phyloP scores from a whole-genome alignment of 441 rosid genomes.

The Adansonia grandidieri region DNA sequence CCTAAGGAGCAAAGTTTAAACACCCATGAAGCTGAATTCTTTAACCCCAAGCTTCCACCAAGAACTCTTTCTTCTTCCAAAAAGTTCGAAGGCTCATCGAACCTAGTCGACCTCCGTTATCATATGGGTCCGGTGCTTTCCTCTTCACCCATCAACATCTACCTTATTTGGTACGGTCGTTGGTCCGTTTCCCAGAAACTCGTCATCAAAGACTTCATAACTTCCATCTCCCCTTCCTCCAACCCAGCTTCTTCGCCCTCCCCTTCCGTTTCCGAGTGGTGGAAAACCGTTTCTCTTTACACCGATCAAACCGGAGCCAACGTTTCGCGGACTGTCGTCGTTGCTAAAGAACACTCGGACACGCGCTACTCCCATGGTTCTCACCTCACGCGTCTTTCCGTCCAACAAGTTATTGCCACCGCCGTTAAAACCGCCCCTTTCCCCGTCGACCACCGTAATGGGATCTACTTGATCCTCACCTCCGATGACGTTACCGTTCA shows the following conservation, averaged over 20 bases:
- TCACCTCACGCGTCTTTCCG: slow-evolving; percentile 69
- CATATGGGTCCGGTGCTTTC: slow-evolving; percentile 96
- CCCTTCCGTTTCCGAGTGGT: slow-evolving; percentile 81
- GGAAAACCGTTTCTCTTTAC: slow-evolving; percentile 77
- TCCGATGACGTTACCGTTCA: slow-evolving; percentile 74
- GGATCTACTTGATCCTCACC: slow-evolving; percentile 77
- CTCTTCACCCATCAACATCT: slow-evolving; percentile 73
- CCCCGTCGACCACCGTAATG: slow-evolving; percentile 80
- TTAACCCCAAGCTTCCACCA: slow-evolving; percentile 67
- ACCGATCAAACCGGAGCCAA: slow-evolving; percentile 90
- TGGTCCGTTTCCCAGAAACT: slow-evolving; percentile 63
- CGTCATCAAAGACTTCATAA: slow-evolving; percentile 71
- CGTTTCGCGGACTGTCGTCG: slow-evolving; percentile 60
- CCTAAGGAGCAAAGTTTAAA: slow-evolving; percentile 39
- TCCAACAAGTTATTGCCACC: slow-evolving; percentile 71
- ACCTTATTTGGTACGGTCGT: slow-evolving; percentile 84
- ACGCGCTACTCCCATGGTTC: slow-evolving; percentile 57
- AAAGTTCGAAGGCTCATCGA: slow-evolving; percentile 69
- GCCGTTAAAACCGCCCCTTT: slow-evolving; percentile 71
- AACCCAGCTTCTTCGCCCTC: slow-evolving; percentile 30
- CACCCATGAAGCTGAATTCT: slow-evolving; percentile 37
- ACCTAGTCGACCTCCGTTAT: slow-evolving; percentile 74
- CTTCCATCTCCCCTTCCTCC: slow-evolving; percentile 62
- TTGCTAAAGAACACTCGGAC: slow-evolving; percentile 76
- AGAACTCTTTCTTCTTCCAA: slow-evolving; percentile 47